These are phyloP conservation scores for Leishmania guyanensis DNA, from an alignment of 208 protist genomes.

Conservation along the genomic window DNA sequence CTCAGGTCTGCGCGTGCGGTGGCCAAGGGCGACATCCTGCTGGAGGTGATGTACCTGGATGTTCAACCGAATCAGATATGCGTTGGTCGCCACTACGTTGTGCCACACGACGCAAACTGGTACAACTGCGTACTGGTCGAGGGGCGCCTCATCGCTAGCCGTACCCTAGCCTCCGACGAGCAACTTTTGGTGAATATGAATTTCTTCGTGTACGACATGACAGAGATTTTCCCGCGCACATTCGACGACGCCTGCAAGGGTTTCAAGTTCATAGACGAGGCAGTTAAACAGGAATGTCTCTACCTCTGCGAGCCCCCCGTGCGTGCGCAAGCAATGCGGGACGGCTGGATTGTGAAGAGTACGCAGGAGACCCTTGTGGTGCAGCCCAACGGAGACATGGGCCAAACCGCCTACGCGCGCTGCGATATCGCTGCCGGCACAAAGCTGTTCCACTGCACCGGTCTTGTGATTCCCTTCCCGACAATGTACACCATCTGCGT, in stretches of 20 bases:
- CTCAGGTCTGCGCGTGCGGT: conserved; percentile 37
- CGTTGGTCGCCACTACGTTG: conserved; percentile 54
- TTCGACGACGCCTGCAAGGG: conserved; percentile 59
- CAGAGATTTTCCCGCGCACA: conserved; percentile 59
- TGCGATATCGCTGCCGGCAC: conserved; percentile 46
- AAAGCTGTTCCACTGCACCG: conserved; percentile 69
- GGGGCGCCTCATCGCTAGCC: conserved; percentile 60
- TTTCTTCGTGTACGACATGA: conserved; percentile 88
- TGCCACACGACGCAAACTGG: conserved; percentile 50
- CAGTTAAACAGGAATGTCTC: conserved; percentile 60
- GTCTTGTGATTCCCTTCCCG: conserved; percentile 78
- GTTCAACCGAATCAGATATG: conserved; percentile 72
- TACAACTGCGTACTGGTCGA: conserved; percentile 80
- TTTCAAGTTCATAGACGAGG: conserved; percentile 72
- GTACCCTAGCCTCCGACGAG: conserved; percentile 42
- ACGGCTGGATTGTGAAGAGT: conserved; percentile 79
- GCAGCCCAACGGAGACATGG: conserved; percentile 79
- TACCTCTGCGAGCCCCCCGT: conserved; percentile 86
- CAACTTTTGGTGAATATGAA: conserved; percentile 82
- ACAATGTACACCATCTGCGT: conserved; percentile 93
- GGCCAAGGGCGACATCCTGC: conserved; percentile 48
- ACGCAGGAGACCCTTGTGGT: conserved; percentile 55
- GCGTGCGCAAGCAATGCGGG: conserved; percentile 78
- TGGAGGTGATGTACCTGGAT: conserved; percentile 73
- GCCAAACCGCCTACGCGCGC: conserved; percentile 79